phyloP scores from a whole-genome alignment of 352 stramenopile species.

The Phytophthora cryptogea region DNA sequence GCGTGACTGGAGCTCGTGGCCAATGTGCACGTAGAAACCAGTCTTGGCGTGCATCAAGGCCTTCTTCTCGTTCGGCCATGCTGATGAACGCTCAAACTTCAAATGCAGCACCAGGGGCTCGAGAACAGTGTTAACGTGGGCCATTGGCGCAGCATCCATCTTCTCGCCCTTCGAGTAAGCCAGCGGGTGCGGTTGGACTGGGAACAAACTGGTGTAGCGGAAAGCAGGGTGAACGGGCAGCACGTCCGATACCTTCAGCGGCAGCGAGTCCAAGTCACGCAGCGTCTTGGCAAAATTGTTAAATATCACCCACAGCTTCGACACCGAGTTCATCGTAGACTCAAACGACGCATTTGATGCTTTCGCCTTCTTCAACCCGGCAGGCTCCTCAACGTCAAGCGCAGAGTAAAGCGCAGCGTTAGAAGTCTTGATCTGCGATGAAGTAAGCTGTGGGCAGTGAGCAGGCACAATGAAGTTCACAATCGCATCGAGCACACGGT shows the following conservation, averaged over 20 bases:
- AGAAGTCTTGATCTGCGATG: slow-evolving; percentile 71
- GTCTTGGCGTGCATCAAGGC: slow-evolving; percentile 85
- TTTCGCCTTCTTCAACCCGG: slow-evolving; percentile 43
- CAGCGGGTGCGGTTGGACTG: slow-evolving; percentile 82
- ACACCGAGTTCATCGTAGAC: slow-evolving; percentile 77
- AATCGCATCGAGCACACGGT: slow-evolving; percentile 73
- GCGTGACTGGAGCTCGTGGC: slow-evolving; percentile 72
- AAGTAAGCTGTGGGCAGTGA: slow-evolving; percentile 62
- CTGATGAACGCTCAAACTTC: slow-evolving; percentile 85
- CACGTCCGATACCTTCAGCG: slow-evolving; percentile 86
- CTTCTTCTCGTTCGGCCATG: slow-evolving; percentile 84
- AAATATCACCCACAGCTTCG: slow-evolving; percentile 80
- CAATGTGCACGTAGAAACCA: slow-evolving; percentile 90
- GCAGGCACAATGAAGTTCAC: slow-evolving; percentile 74
- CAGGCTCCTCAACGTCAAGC: slow-evolving; percentile 63
- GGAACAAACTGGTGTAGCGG: slow-evolving; percentile 87
- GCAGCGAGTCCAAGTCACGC: slow-evolving; percentile 77
- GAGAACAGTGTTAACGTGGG: slow-evolving; percentile 75
- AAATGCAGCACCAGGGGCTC: slow-evolving; percentile 75
- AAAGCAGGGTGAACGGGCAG: slow-evolving; percentile 80
- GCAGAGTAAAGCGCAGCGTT: slow-evolving; percentile 71
- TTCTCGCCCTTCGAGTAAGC: slow-evolving; percentile 80
- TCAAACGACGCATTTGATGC: slow-evolving; percentile 55
- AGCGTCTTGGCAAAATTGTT: slow-evolving; percentile 81
- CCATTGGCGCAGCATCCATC: slow-evolving; percentile 50